Evolutionary conservation across 2,329 filamentous ascomycete species (phyloP), one percentile per base, ranked within the genome.

Genomic region (Ceratocystis huliohia): DNA sequence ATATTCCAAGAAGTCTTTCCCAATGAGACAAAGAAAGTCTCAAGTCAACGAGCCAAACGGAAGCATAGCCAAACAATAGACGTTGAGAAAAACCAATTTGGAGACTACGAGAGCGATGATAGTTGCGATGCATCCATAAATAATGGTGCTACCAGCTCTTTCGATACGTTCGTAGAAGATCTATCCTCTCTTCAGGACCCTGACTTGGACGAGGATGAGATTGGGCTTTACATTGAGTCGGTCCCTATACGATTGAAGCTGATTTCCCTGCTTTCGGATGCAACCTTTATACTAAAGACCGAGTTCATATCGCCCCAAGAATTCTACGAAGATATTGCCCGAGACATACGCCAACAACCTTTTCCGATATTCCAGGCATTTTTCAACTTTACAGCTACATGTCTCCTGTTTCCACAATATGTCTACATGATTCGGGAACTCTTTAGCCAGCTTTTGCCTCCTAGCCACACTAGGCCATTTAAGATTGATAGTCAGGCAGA

Each of bases 1-100:
- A 78, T 82, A 6, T 91, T 85, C 71, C 78, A 78, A 2, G 85
- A 89, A 71, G 76, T 92, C 3, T 93, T 88, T 76, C 78, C 81
- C 25, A 82, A 83, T 64, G 89, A 92, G 74, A 82, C 82, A 1
- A 80, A 76, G 68, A 69, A 65, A 44, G 4, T 57, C 8, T 71
- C 70, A 59, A 76, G 75, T 64, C 72, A 74, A 28, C 74, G 74
- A 20, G 80, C 77, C 68, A 83, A 84, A 70, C 76, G 82, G 22
- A 83, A 82, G 69, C 74, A 79, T 44, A 75, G 75, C 2, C 70
- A 74, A 25, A 74, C 74, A 33, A 75, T 86, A 7, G 82, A 87
- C 66, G 73, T 87, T 5, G 82, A 85, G 15, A 83, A 85, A 33
- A 79, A 82, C 53, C 78, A 84, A 65, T 84, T 82, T 66, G 84